Base-by-base conservation (phyloP, 164 flowering plant genomes). In the Saururus chinensis region DNA sequence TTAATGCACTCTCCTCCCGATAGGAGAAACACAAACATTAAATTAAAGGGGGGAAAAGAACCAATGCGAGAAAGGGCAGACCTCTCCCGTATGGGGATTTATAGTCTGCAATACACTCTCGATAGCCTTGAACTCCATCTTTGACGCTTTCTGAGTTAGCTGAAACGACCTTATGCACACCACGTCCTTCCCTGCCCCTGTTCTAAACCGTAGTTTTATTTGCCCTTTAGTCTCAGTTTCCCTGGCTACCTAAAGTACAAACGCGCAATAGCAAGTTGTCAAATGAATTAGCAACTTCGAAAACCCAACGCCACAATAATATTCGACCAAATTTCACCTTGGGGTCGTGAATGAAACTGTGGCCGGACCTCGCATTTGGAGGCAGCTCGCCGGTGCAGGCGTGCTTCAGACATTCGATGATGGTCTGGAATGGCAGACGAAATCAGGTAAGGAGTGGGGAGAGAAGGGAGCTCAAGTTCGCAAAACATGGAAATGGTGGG, bases 171-270 rank as follows among this genome's bases (percentile, higher is more conserved):
- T 82, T 59, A 93, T 85, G 62, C 95, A 90, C 21, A 93, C 99
- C 56, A 93, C 99, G 74, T 93, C 99, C 75, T 93, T 93, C 19
- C 95, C 87, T 0, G 92, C 97, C 4, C 97, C 96, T 0, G 99
- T 93, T 82, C 84, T 93, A 71, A 93, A 93, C 49, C 99, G 77
- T 14, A 90, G 79, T 76, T 93, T 90, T 55, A 93, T 93, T 73
- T 93, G 97, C 30, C 83, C 99, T 62, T 90, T 93, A 0, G 99
- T 93, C 75, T 93, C 99, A n/a, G 97, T 93, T 53, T 93, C 99
- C 54, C 99, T 96, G 1, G 93, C 85, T 67, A 93, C 98, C 97
- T 92, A 70, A 41, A 71, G 48, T 22, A 65, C 48, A 24, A 35
- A 61, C 62, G 52, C 55, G 53, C 41, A 35, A 9, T 37, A 56